Evolutionary conservation across 352 stramenopile species (phyloP), one percentile per base, ranked within the genome.

Genomic region (Aphanomyces euteiches): DNA sequence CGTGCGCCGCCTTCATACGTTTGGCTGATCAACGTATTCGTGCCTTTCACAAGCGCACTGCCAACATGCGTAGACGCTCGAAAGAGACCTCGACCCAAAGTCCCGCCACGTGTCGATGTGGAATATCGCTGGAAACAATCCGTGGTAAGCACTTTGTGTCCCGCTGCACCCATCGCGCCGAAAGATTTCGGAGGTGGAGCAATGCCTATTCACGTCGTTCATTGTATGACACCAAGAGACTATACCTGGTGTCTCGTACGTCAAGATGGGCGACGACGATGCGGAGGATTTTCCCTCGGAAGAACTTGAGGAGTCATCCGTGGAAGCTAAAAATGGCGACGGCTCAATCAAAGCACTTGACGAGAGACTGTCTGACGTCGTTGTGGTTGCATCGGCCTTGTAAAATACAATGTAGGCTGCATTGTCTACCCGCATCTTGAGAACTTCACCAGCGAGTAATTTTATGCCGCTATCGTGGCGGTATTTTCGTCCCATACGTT

Each of bases 401-500:
- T 93, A 95, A 53, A 93, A 95, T 47, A 95, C 92, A 56, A 95
- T 95, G 72, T 95, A 95, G 8, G 87, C 84, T 15, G 78, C 82
- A 48, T 88, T 88, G 28, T 93, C 87, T 36, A 87, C 81, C 56
- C 82, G 85, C 65, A 90, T 77, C 4, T 81, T 81, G 28, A 93
- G 67, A 43, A 90, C 74, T 65, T 95, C 87, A 3, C 87, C 87
- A 40, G 82, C 73, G n/a, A 93, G 70, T 0, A 85, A 84, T 47
- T 86, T 91, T 48, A 92, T 92, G 36, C 78, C 72, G 12, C 81
- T 84, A 36, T 87, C 79, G 6, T 59, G 17, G 50, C 28, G 17
- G 50, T 59, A 19, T 28, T 28, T 28, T 28, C 15, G 47, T 19
- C 47, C 81, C 73, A 90, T 81, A 0, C 73, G 72, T 39, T 28